These are phyloP conservation scores for Trichophyton verrucosum DNA, from an alignment of 2,329 filamentous ascomycete genomes.

Conservation along the genomic window DNA sequence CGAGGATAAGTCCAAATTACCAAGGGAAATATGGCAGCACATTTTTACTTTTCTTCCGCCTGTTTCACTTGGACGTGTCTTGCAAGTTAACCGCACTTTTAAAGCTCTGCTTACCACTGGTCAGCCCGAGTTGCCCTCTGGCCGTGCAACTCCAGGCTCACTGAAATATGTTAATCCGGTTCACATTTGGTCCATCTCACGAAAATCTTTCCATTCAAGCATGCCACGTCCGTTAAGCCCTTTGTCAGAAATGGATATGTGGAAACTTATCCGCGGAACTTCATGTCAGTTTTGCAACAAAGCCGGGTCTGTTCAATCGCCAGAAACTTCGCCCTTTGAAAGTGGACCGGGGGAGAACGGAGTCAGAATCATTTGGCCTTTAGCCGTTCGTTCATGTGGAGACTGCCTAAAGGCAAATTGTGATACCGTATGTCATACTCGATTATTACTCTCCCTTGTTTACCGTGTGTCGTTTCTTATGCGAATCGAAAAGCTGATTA, in stretches of 20 bases:
- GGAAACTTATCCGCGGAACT: constrained; percentile 52
- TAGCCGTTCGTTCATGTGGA: constrained; percentile 54
- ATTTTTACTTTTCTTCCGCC: constrained; percentile 57
- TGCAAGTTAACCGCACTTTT: constrained; percentile 57
- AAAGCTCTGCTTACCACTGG: constrained; percentile 45
- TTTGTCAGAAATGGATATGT: constrained; percentile 63
- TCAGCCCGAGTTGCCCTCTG: constrained; percentile 23
- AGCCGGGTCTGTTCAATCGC: constrained; percentile 14
- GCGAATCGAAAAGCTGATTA: constrained; percentile 16
- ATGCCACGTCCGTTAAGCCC: constrained; percentile 57
- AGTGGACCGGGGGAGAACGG: constrained; percentile 50
- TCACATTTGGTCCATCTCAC: constrained; percentile 57
- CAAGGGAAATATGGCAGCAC: constrained; percentile 56
- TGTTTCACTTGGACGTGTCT: constrained; percentile 49
- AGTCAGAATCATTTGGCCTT: constrained; percentile 58
- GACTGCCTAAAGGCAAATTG: constrained; percentile 49
- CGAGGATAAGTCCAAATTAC: constrained; percentile 30
- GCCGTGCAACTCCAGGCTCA: constrained; percentile 22
- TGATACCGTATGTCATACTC: constrained; percentile 49
- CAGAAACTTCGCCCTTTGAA: constrained; percentile 39
- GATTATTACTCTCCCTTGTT: not conserved
- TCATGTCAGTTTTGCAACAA: constrained; percentile 58
- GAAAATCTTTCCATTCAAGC: constrained; percentile 51
- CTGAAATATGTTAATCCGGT: constrained; percentile 43
- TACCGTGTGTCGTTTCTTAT: not conserved